These are phyloP conservation scores for Nelumbo lutea DNA, from an alignment of 164 flowering plant species.

Conservation along the genomic window DNA sequence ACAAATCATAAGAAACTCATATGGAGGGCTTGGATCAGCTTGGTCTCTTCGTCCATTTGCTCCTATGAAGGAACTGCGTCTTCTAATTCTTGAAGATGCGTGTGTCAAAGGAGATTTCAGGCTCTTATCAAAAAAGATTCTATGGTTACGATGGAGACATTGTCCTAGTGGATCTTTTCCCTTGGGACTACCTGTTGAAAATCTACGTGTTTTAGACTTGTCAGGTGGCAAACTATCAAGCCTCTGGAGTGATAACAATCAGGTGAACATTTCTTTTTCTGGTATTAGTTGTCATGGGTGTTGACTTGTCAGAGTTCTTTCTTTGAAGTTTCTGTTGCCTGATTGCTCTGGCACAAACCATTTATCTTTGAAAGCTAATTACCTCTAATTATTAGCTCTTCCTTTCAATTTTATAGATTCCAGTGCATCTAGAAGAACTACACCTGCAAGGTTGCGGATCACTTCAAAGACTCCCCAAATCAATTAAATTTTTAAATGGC, in stretches of 20 bases:
- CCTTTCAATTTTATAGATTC: background rate
- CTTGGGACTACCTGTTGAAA: background rate
- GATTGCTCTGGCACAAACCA: too few relatives aligned
- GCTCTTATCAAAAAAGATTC: background rate
- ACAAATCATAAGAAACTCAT: background rate
- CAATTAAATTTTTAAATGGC: conserved; percentile 3
- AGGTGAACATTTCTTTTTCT: background rate
- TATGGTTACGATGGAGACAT: conserved; percentile 6
- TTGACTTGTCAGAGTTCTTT: too few relatives aligned
- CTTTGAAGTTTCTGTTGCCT: too few relatives aligned
- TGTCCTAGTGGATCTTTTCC: background rate
- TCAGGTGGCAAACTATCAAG: conserved; percentile 1
- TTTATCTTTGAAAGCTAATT: too few relatives aligned
- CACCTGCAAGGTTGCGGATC: conserved; percentile 4
- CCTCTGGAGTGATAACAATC: conserved; percentile 2
- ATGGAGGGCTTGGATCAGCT: background rate
- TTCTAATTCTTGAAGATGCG: conserved; percentile 6
- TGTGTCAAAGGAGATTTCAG: conserved; percentile 8
- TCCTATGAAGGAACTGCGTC: background rate
- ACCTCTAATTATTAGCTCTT: too few relatives aligned
- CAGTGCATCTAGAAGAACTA: conserved; percentile 3
- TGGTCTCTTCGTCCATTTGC: conserved; percentile 5
- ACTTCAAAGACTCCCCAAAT: conserved; percentile 1
- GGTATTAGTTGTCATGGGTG: background rate
- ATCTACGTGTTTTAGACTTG: conserved; percentile 5